Evolutionary conservation across 2,329 filamentous ascomycete species (phyloP).

Genomic region (Triangularia verruculosa): DNA sequence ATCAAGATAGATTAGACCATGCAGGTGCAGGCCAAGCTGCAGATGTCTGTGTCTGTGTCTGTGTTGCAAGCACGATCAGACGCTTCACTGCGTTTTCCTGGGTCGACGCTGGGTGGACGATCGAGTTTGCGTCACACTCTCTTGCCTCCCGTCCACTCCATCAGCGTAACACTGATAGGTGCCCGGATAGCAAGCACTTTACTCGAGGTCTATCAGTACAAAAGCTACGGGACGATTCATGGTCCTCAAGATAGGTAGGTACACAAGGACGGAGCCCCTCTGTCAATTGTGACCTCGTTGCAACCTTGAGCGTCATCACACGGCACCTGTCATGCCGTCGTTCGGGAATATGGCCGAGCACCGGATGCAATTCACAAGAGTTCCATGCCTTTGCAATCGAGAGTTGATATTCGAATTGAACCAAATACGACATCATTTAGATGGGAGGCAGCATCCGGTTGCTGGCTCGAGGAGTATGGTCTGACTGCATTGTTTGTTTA

Average conservation of each 20-base stretch:
- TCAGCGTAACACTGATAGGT: background rate
- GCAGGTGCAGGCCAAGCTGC: background rate
- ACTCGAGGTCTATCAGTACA: background rate
- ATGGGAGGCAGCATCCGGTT: background rate
- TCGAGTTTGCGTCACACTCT: background rate
- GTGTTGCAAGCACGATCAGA: background rate
- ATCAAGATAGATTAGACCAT: background rate
- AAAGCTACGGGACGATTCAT: background rate
- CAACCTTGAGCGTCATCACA: background rate
- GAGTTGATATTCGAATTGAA: background rate
- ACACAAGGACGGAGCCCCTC: background rate
- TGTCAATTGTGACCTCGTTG: background rate
- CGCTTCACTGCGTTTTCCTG: background rate
- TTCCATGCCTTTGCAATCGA: background rate
- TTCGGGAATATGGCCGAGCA: background rate
- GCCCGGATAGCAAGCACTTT: background rate
- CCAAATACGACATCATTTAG: background rate
- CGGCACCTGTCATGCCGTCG: background rate
- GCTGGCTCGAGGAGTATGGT: no score
- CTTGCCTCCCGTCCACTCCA: background rate
- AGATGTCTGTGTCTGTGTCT: background rate
- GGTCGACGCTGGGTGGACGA: background rate
- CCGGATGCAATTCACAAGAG: background rate
- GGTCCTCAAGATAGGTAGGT: background rate
- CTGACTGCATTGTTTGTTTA: background rate